Percentiles rank a stretch among this genome's conserved stretches.
These are phyloP conservation scores for Trichoderma sp. DNA, from an alignment of 2,329 filamentous ascomycete genomes.

Conservation along the genomic window DNA sequence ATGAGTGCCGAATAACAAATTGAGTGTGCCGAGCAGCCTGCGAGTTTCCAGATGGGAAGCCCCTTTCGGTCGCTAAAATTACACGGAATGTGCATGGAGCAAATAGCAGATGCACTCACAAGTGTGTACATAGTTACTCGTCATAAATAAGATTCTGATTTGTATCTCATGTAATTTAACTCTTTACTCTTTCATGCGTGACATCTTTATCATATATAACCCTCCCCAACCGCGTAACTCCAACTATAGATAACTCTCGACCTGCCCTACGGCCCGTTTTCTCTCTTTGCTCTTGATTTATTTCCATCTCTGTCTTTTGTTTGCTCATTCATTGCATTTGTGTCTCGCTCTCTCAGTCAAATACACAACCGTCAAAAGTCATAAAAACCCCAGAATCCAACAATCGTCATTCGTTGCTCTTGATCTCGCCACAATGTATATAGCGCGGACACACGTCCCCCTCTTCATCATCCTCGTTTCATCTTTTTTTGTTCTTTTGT, in stretches of 20 bases:
- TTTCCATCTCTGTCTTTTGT: slow-evolving; percentile 6
- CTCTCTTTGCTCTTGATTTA: not conserved
- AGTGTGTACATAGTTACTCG: not conserved
- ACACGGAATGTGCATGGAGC: not conserved
- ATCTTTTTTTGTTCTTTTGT: not conserved
- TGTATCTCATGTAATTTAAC: slow-evolving; percentile 8
- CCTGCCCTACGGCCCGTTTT: not conserved
- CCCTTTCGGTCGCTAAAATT: not conserved
- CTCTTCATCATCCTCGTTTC: slow-evolving; percentile 16
- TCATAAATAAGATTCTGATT: not conserved
- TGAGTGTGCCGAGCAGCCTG: not conserved
- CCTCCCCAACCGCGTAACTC: slow-evolving; percentile 13
- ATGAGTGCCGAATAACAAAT: not conserved
- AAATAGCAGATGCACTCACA: not conserved
- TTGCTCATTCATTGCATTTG: slow-evolving; percentile 1
- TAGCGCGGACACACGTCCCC: not conserved
- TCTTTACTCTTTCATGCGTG: slow-evolving; percentile 20
- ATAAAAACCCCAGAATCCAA: slow-evolving; percentile 27
- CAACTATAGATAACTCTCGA: not conserved
- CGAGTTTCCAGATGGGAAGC: not conserved
- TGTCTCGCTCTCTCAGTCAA: slow-evolving; percentile 1
- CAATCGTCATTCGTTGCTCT: slow-evolving; percentile 22
- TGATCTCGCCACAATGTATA: slow-evolving; percentile 1
- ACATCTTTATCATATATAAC: slow-evolving; percentile 20
- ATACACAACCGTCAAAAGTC: not conserved